Conservation (phyloP, 371 early-diverging fungal genomes). For the Mortierella sp. region DNA sequence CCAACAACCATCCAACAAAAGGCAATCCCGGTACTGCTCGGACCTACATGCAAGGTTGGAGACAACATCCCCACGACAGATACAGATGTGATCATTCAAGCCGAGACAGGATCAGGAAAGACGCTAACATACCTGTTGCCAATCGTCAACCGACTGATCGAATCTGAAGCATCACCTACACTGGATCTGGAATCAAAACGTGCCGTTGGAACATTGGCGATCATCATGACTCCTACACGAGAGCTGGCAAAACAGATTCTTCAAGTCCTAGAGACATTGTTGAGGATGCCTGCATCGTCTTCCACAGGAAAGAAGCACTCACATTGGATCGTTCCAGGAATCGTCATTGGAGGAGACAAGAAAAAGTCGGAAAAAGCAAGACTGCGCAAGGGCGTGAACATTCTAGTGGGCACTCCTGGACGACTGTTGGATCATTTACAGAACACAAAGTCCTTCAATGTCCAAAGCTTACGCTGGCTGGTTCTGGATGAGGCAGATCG, state of each 20-base stretch:
- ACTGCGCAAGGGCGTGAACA: constrained; percentile 90
- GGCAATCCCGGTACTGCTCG: constrained; percentile 70
- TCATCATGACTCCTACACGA: constrained; percentile 96
- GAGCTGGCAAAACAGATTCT: constrained; percentile 98
- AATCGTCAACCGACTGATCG: constrained; percentile 62
- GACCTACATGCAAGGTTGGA: constrained; percentile 56
- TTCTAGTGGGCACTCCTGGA: constrained; percentile 98
- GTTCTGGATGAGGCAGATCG: constrained; percentile 99
- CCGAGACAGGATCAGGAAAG: constrained; percentile 99
- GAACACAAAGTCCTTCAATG: constrained; percentile 83
- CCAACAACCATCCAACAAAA: constrained; percentile 83
- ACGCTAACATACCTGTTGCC: constrained; percentile 97
- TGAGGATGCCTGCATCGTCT: constrained; percentile 68
- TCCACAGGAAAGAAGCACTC: constrained; percentile 63
- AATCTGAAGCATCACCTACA: constrained; percentile 51
- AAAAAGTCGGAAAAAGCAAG: constrained; percentile 93
- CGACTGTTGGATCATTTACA: constrained; percentile 96
- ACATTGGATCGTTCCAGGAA: constrained; percentile 96
- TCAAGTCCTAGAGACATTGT: constrained; percentile 74
- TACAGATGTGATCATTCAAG: constrained; percentile 89
- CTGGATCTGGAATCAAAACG: constrained; percentile 58
- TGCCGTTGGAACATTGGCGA: constrained; percentile 77
- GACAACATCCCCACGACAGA: constrained; percentile 58
- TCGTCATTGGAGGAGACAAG: constrained; percentile 93
- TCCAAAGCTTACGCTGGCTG: constrained; percentile 84